Percentiles rank a stretch among this genome's conserved stretches.
phyloP scores from a whole-genome alignment of 305 asterid genomes.

The Fraxinus baroniana region DNA sequence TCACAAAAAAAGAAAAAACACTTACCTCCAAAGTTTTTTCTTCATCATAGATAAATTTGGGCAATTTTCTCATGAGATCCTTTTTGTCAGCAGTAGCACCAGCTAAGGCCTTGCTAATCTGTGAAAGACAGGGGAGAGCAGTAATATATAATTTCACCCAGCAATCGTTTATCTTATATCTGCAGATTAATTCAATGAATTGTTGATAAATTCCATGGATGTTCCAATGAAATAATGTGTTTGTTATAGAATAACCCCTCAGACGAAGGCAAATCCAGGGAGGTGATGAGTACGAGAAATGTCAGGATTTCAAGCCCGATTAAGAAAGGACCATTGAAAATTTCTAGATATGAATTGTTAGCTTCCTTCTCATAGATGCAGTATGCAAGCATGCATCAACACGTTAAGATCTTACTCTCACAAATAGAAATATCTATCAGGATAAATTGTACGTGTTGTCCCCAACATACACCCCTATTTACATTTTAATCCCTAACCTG shows the following conservation, averaged over 20 bases:
- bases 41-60: slow-evolving; percentile 87
- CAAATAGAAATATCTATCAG: background rate
- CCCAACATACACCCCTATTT: background rate
- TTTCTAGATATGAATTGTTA: background rate
- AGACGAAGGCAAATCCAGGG: background rate
- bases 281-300: background rate
- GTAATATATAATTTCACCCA: background rate
- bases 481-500: background rate
- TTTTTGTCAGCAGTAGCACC: slow-evolving; percentile 73
- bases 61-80: slow-evolving; percentile 83
- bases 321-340: background rate
- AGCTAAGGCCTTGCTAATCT: slow-evolving; percentile 85
- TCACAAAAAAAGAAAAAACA: background rate
- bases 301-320: background rate
- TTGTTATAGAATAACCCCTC: background rate
- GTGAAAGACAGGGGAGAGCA: slow-evolving; percentile 25
- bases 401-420: background rate
- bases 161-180: background rate
- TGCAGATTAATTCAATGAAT: background rate
- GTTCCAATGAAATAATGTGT: background rate
- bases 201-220: background rate
- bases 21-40: slow-evolving; percentile 83
- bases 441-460: background rate
- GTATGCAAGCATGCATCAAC: slow-evolving; percentile 6
- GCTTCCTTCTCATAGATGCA: slow-evolving; percentile 13